Evolutionary conservation across 1,284 basidiomycete species (phyloP), one percentile per base, ranked within the genome.

Genomic region (Grifola frondosa): DNA sequence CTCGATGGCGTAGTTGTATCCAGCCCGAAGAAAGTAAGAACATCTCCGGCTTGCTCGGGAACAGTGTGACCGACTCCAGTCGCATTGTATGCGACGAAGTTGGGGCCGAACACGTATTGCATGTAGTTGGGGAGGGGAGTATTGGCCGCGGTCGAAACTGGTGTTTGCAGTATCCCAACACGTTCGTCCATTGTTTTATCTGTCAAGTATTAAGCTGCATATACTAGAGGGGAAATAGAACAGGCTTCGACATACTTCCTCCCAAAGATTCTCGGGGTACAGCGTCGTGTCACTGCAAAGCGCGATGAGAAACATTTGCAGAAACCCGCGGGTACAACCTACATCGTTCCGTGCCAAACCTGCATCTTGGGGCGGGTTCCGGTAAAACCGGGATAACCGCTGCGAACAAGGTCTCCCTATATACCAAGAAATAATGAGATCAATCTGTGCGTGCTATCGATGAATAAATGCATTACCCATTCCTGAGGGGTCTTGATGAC

Each of bases 281-380:
- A 80, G 67, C 8, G 72, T 74, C 15, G 70, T 75, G 55, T 80
- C 77, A n/a, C 61, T 64, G 46, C 15, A 9, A 42, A 12, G 13
- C 9, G 29, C 15, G 25, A 19, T 15, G 17, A 13, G 30, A 46
- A 7, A 33, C 9, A 11, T 15, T 3, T 12, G 4, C n/a, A 6
- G 10, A 3, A 7, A 7, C 4, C 15, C 13, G 10, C 16, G 12
- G 22, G 30, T 21, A 16, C 38, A 21, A 64, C 71, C 50, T 57
- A 75, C 70, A 59, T 63, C 19, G 75, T 77, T 40, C 77, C 77
- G 56, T 79, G 75, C 74, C 74, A 79, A 48, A 77, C 63, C 57
- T 76, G 73, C 52, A 80, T 65, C 55, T 72, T 77, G 21, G 76
- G 75, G 30, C 70, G 66, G 5, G 65, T 37, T n/a, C 77, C 77